Base-by-base conservation (phyloP, 306 rosid genomes). In the Rosa chinensis region DNA sequence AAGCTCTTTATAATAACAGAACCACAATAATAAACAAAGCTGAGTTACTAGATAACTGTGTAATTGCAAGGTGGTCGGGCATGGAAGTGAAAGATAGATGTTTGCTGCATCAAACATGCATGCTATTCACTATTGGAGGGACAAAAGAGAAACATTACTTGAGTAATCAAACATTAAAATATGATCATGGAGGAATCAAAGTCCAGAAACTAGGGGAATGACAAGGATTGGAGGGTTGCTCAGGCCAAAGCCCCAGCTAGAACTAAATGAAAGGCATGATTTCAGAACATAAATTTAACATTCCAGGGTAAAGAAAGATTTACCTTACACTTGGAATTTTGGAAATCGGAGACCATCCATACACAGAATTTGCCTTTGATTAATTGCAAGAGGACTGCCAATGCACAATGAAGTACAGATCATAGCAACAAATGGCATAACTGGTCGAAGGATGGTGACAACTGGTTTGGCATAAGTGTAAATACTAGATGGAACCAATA, bases 361-460 rank as follows among this genome's bases (percentile, higher is more conserved):
- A 1, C 96, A 91, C 74, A 95, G 77, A 79, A 95, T 95, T 81
- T 86, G 97, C 79, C 82, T 82, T 75, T 84, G 88, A 76, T 95
- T 92, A 74, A 92, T 87, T 23, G 99, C 92, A 61, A 95, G 98
- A 14, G 99, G 99, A 86, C 99, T 91, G 32, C 98, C 99, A 17
- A 95, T 95, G 92, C 99, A 92, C 82, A 95, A 5, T 18, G 99
- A 95, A 79, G 99, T 95, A 82, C 99, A 95, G 76, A 92, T 79
- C 93, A 95, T 92, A 17, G 99, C 99, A 84, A 95, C 91, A 78
- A 91, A 86, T 5, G 99, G 99, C 99, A 95, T 95, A 84, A 91
- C 84, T 8, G 97, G 99, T 72, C 74, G 94, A 88, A 95, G 82
- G 76, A 91, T 68, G 72, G 86, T 84, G 79, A 91, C 99, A 48